Conservation (phyloP, 768 basidiomycete genomes). For the Agaricus sinodeliciosus region DNA sequence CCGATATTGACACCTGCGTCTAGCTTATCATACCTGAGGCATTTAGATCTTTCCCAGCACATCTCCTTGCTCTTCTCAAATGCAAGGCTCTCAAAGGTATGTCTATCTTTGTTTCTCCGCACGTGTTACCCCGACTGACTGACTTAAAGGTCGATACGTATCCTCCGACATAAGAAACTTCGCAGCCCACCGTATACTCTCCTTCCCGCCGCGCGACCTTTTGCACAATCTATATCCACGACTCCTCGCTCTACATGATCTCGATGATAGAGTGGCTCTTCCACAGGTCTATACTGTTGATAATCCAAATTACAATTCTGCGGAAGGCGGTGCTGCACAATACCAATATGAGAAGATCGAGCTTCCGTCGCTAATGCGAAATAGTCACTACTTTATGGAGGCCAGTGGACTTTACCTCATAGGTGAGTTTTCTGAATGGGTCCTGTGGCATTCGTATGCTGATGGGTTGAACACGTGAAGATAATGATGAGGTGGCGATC, state of each 20-base stretch:
- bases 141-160: constrained; percentile 64
- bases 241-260: constrained; percentile 81
- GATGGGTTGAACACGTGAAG: constrained; percentile 30
- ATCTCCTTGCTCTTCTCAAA: constrained; percentile 77
- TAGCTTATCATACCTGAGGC: constrained; percentile 94
- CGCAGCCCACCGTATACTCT: constrained; percentile 68
- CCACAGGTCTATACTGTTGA: constrained; percentile 33
- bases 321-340: background rate
- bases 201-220: constrained; percentile 59
- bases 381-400: constrained; percentile 84
- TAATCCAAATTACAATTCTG: background rate
- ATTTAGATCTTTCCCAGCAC: constrained; percentile 81
- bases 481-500: constrained; percentile 82
- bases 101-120: background rate
- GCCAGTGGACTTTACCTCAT: constrained; percentile 88
- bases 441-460: constrained; percentile 4
- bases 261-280: constrained; percentile 64
- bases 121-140: background rate
- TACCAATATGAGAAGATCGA: constrained; percentile 32
- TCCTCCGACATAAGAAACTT: constrained; percentile 92
- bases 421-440: constrained; percentile 39
- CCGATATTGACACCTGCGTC: background rate
- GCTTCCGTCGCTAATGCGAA: constrained; percentile 75
- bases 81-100: constrained; percentile 90
- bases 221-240: constrained; percentile 85